These are phyloP conservation scores for Pyrenula aspistea DNA, from an alignment of 495 filamentous ascomycete species.

Conservation along the genomic window DNA sequence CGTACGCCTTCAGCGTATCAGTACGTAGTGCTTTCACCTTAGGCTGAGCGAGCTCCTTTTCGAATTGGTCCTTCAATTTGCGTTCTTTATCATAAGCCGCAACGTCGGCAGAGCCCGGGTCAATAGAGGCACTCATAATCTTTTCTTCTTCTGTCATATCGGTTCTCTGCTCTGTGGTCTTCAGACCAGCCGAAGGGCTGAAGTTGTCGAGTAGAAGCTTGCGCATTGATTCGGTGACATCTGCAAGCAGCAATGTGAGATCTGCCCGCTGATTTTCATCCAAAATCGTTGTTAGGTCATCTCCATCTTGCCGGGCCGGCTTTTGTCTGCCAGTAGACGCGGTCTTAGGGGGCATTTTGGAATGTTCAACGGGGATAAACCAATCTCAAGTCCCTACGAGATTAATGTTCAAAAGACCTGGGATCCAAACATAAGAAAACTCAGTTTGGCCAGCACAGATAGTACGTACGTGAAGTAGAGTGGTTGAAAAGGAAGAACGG, in stretches of 20 bases:
- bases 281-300: slow-evolving; percentile 37
- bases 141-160: slow-evolving; percentile 10
- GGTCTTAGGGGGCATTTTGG: not conserved
- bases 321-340: not conserved
- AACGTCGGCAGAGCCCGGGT: slow-evolving; percentile 14
- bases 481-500: too few species aligned
- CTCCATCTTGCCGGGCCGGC: slow-evolving; percentile 7
- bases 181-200: slow-evolving; percentile 11
- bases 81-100: slow-evolving; percentile 11
- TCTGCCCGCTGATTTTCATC: slow-evolving; percentile 36
- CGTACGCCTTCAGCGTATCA: slow-evolving; percentile 42
- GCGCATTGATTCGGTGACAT: slow-evolving; percentile 32
- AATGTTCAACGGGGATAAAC: too few species aligned
- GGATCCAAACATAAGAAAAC: too few species aligned
- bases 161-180: not conserved
- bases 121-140: slow-evolving; percentile 9
- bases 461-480: too few species aligned
- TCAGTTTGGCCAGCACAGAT: too few species aligned
- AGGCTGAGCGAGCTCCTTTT: slow-evolving; percentile 14
- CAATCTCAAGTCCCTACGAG: too few species aligned
- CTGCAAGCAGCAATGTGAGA: slow-evolving; percentile 32
- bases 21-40: slow-evolving; percentile 20
- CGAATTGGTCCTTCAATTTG: slow-evolving; percentile 12
- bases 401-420: too few species aligned
- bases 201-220: slow-evolving; percentile 26